Conservation (phyloP, 108 stramenopile species). For the Pseudonitzschia multistriata region DNA sequence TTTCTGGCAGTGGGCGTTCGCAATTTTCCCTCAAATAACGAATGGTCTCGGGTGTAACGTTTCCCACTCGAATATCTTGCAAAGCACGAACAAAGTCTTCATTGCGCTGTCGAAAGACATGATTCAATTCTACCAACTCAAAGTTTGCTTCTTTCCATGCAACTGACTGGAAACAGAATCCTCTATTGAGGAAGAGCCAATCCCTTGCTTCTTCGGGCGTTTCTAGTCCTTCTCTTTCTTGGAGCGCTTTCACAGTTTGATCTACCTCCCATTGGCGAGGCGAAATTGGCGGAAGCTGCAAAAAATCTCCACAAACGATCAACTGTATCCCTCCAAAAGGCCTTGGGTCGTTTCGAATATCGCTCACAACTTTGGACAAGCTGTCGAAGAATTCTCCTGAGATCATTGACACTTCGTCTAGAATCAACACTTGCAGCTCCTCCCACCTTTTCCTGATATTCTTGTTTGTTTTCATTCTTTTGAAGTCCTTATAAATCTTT, state of each 20-base stretch:
- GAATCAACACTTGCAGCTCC: constrained; percentile 55
- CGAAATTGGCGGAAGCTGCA: constrained; percentile 62
- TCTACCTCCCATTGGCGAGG: constrained; percentile 25
- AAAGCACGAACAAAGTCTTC: constrained; percentile 59
- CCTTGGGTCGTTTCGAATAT: constrained; percentile 32
- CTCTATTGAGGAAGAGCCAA: constrained; percentile 33
- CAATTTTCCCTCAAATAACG: constrained; percentile 19
- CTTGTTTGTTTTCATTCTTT: constrained; percentile 48
- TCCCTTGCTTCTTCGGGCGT: constrained; percentile 6
- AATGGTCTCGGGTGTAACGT: constrained; percentile 9
- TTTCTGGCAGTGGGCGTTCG: constrained; percentile 32
- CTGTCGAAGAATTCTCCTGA: constrained; percentile 79
- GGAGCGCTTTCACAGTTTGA: constrained; percentile 19
- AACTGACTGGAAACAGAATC: constrained; percentile 49
- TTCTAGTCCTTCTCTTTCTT: constrained; percentile 19
- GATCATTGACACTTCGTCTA: constrained; percentile 87
- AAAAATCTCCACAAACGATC: constrained; percentile 92
- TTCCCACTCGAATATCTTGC: constrained; percentile 73
- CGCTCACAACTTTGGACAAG: constrained; percentile 36
- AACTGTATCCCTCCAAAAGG: constrained; percentile 92
- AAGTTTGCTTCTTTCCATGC: constrained; percentile 34
- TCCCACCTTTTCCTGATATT: constrained; percentile 44
- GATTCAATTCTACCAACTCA: constrained; percentile 42
- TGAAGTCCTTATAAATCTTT: constrained; percentile 19
- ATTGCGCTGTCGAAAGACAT: constrained; percentile 85